Evolutionary conservation across 805 yeast genomes (phyloP).

Genomic region (Metschnikowia kofuensis): DNA sequence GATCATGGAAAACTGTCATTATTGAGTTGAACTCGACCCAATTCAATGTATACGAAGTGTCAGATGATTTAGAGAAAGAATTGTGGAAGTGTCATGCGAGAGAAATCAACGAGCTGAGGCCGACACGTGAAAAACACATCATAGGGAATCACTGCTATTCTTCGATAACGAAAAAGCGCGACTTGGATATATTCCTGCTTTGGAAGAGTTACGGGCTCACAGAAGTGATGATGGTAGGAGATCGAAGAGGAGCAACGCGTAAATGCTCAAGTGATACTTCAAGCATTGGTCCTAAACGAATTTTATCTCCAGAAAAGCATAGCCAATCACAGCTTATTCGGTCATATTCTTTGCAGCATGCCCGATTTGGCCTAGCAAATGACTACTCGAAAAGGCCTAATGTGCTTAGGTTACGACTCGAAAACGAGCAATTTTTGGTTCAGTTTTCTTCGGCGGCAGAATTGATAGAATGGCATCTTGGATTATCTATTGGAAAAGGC

Average conservation of each 20-base stretch:
- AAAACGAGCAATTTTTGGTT: slow-evolving; percentile 75
- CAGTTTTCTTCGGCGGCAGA: slow-evolving; percentile 61
- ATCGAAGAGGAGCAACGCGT: neutral
- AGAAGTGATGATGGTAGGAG: neutral
- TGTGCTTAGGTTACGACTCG: slow-evolving; percentile 74
- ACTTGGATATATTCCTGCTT: neutral
- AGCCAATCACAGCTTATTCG: slow-evolving; percentile 34
- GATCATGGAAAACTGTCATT: slow-evolving; percentile 69
- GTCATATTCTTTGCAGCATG: slow-evolving; percentile 80
- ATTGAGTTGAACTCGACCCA: slow-evolving; percentile 86
- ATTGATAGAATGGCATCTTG: slow-evolving; percentile 76
- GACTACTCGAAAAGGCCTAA: slow-evolving; percentile 74
- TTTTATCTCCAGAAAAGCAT: neutral
- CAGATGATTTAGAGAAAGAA: slow-evolving; percentile 27
- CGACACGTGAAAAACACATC: neutral
- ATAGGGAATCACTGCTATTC: neutral
- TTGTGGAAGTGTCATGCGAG: neutral
- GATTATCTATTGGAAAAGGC: slow-evolving; percentile 71
- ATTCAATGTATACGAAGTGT: slow-evolving; percentile 59
- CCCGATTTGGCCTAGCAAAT: slow-evolving; percentile 77
- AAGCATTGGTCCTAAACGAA: neutral
- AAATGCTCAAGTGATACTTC: neutral
- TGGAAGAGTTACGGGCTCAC: neutral
- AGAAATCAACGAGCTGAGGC: neutral
- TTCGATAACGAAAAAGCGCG: neutral